Percentiles rank a stretch among this genome's conserved stretches.
phyloP scores from a whole-genome alignment of 345 rosid genomes.

The Melaleuca quinquenervia region DNA sequence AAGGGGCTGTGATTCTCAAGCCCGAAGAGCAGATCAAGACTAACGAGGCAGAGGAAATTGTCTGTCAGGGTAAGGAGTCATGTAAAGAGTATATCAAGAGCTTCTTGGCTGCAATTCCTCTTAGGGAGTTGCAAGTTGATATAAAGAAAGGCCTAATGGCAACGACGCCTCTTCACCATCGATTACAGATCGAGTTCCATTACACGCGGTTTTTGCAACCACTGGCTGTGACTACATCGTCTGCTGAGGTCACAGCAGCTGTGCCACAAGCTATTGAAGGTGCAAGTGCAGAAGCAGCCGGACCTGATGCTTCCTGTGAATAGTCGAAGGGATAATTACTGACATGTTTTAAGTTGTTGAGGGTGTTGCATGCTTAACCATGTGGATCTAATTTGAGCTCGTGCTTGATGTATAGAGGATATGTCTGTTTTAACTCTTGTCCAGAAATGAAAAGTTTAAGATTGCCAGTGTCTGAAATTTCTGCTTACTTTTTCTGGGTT shows the following conservation, averaged over 20 bases:
- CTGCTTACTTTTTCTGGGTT: neutral
- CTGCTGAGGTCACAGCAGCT: slow-evolving; percentile 2
- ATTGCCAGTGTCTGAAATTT: neutral
- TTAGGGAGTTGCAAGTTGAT: slow-evolving; percentile 77
- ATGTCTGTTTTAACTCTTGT: neutral
- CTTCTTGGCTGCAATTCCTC: slow-evolving; percentile 92
- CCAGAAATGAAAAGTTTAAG: neutral
- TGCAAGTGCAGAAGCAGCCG: slow-evolving; percentile 6
- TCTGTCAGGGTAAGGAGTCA: slow-evolving; percentile 74
- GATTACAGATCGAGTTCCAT: slow-evolving; percentile 86
- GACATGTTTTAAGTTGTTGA: neutral
- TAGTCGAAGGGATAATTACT: neutral
- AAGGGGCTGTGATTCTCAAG: slow-evolving; percentile 1
- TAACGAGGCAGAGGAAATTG: slow-evolving; percentile 24
- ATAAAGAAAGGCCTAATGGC: slow-evolving; percentile 75
- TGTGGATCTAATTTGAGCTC: neutral
- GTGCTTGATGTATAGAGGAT: neutral
- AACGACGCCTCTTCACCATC: slow-evolving; percentile 65
- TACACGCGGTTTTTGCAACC: slow-evolving; percentile 33
- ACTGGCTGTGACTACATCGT: slow-evolving; percentile 2
- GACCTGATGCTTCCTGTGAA: neutral
- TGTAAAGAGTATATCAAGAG: slow-evolving; percentile 96
- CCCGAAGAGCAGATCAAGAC: slow-evolving; percentile 9
- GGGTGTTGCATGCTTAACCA: neutral
- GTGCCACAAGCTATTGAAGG: slow-evolving; percentile 3